Conservation (phyloP, 495 filamentous ascomycete species). For the Penicillium tannophilum region DNA sequence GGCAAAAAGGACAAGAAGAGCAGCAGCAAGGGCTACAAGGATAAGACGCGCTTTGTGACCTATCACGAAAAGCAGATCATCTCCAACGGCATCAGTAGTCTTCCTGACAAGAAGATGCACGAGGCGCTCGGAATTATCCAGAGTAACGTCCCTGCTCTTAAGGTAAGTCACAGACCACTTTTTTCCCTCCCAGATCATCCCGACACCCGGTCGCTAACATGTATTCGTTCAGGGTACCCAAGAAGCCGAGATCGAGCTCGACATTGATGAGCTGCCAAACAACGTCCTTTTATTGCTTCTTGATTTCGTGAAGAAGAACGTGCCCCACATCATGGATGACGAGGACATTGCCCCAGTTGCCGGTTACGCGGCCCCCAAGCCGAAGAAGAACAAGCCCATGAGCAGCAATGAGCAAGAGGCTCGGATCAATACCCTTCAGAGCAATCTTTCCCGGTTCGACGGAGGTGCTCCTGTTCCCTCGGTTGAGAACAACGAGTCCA, state of each 20-base stretch:
- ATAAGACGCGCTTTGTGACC: slow-evolving; percentile 59
- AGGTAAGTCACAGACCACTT: slow-evolving; percentile 43
- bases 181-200: not conserved
- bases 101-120: slow-evolving; percentile 72
- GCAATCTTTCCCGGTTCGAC: slow-evolving; percentile 52
- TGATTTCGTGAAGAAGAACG: slow-evolving; percentile 70
- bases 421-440: slow-evolving; percentile 77
- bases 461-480: slow-evolving; percentile 44
- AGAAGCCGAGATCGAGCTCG: slow-evolving; percentile 85
- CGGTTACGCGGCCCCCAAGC: slow-evolving; percentile 58
- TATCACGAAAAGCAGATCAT: slow-evolving; percentile 85
- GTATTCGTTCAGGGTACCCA: slow-evolving; percentile 56
- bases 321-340: slow-evolving; percentile 55
- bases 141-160: slow-evolving; percentile 76
- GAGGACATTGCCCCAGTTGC: slow-evolving; percentile 47
- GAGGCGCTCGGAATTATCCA: slow-evolving; percentile 89
- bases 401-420: slow-evolving; percentile 90
- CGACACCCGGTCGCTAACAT: not conserved
- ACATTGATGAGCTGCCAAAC: slow-evolving; percentile 81
- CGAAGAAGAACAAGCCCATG: slow-evolving; percentile 99
- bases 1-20: slow-evolving; percentile 55
- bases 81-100: slow-evolving; percentile 72
- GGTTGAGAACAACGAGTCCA: slow-evolving; percentile 51
- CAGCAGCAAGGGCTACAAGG: slow-evolving; percentile 40
- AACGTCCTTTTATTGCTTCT: slow-evolving; percentile 75